Conservation (phyloP, 352 stramenopile genomes). For the Phytophthora constricta region DNA sequence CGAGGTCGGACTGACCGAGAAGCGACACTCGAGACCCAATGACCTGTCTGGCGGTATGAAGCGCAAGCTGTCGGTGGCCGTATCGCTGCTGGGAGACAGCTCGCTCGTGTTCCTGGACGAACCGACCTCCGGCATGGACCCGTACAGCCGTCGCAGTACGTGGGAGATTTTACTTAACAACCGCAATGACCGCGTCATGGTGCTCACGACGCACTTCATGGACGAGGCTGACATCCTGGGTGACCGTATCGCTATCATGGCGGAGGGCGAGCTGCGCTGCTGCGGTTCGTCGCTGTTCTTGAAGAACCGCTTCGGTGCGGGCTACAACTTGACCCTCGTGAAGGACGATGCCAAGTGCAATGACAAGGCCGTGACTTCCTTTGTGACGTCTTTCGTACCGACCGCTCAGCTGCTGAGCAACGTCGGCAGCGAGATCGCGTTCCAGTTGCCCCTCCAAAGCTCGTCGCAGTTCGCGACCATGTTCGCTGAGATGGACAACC, state of each 20-base stretch:
- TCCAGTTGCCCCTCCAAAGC: slow-evolving; percentile 56
- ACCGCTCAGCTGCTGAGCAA: slow-evolving; percentile 56
- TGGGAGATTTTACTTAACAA: slow-evolving; percentile 77
- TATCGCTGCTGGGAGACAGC: slow-evolving; percentile 87
- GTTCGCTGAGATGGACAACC: slow-evolving; percentile 57
- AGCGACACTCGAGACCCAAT: slow-evolving; percentile 45
- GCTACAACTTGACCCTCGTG: slow-evolving; percentile 68
- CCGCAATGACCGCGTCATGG: slow-evolving; percentile 57
- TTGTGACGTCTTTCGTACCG: slow-evolving; percentile 38
- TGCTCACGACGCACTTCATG: slow-evolving; percentile 96
- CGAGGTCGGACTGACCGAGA: slow-evolving; percentile 66
- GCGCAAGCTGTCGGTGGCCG: slow-evolving; percentile 87
- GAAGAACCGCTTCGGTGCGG: slow-evolving; percentile 68
- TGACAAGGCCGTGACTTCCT: slow-evolving; percentile 30
- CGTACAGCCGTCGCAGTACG: slow-evolving; percentile 93
- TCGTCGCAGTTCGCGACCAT: slow-evolving; percentile 54
- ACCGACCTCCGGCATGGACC: slow-evolving; percentile 95
- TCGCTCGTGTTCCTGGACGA: slow-evolving; percentile 87
- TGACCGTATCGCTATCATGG: slow-evolving; percentile 84
- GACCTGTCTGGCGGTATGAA: slow-evolving; percentile 90
- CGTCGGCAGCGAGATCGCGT: slow-evolving; percentile 67
- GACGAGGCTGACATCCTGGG: slow-evolving; percentile 86
- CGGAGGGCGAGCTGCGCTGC: slow-evolving; percentile 65
- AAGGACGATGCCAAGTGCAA: slow-evolving; percentile 45
- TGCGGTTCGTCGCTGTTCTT: slow-evolving; percentile 76